Evolutionary conservation across 2,329 filamentous ascomycete genomes (phyloP).

Genomic region (Botryotinia globosa): DNA sequence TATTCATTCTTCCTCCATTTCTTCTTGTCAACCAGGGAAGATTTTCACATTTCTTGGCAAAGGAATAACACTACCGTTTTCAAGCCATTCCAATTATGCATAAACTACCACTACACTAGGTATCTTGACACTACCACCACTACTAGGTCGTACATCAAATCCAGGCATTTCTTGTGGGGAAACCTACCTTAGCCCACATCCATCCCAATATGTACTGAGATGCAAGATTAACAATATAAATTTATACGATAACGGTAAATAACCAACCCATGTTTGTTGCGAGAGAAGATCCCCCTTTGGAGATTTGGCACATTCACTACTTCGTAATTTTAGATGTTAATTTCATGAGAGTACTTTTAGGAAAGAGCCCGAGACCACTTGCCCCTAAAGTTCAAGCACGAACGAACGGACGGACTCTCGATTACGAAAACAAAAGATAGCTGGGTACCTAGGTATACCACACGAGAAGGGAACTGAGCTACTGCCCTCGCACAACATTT

Average conservation of each 20-base stretch:
- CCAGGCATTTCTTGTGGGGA: slow-evolving; percentile 17
- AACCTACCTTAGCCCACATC: slow-evolving; percentile 9
- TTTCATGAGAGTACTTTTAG: background rate
- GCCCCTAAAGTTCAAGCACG: slow-evolving; percentile 16
- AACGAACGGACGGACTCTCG: slow-evolving; percentile 13
- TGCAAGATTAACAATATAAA: slow-evolving; percentile 13
- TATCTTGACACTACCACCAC: background rate
- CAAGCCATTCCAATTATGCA: slow-evolving; percentile 16
- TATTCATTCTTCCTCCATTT: slow-evolving; percentile 5
- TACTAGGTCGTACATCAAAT: background rate
- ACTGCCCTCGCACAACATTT: slow-evolving; percentile 24
- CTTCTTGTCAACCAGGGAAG: background rate
- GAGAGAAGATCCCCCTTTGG: background rate
- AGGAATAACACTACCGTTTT: background rate
- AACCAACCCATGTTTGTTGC: slow-evolving; percentile 25
- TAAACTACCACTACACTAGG: slow-evolving; percentile 2
- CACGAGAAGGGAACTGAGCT: slow-evolving; percentile 4
- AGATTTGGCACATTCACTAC: slow-evolving; percentile 4
- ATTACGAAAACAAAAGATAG: slow-evolving; percentile 12
- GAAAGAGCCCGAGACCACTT: background rate
- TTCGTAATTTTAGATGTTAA: slow-evolving; percentile 7
- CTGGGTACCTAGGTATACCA: slow-evolving; percentile 13
- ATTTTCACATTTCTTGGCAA: slow-evolving; percentile 5
- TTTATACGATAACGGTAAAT: slow-evolving; percentile 28
- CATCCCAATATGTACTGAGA: slow-evolving; percentile 12